Evolutionary conservation across 169 alveolate species (phyloP).

Genomic region (Plasmodium malariae): DNA sequence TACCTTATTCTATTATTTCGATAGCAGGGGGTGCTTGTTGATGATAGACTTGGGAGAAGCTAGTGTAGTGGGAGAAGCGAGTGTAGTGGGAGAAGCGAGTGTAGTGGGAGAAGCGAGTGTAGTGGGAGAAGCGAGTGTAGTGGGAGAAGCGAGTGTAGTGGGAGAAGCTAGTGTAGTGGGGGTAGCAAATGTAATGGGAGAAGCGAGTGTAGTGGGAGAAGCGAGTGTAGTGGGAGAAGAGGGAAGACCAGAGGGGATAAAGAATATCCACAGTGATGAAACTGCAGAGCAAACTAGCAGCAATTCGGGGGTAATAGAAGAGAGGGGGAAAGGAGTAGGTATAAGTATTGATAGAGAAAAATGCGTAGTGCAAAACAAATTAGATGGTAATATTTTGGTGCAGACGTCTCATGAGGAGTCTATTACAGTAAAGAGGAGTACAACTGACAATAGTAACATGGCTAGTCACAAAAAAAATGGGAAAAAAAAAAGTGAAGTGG

Average conservation of each 20-base stretch:
- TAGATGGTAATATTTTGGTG: too few relatives aligned
- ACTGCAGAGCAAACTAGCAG: too few relatives aligned
- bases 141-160: background rate
- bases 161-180: background rate
- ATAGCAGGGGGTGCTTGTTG: slow-evolving; percentile 5
- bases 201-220: background rate
- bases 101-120: background rate
- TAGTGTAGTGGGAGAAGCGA: background rate
- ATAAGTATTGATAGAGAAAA: too few relatives aligned
- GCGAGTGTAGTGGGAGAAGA: background rate
- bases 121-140: too few relatives aligned
- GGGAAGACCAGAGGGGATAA: background rate
- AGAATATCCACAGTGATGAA: background rate
- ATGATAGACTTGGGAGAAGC: background rate
- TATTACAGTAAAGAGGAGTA: too few relatives aligned
- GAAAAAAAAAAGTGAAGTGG: background rate
- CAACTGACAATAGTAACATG: background rate
- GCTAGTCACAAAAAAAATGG: background rate
- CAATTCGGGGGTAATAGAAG: too few relatives aligned
- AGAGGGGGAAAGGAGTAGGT: too few relatives aligned
- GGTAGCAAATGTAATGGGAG: background rate
- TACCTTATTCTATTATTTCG: slow-evolving; percentile 11
- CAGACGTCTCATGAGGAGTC: too few relatives aligned
- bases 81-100: background rate
- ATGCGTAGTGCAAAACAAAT: too few relatives aligned